These are phyloP conservation scores for Fusarium lateritium DNA, from an alignment of 2,329 filamentous ascomycete species.

Conservation along the genomic window DNA sequence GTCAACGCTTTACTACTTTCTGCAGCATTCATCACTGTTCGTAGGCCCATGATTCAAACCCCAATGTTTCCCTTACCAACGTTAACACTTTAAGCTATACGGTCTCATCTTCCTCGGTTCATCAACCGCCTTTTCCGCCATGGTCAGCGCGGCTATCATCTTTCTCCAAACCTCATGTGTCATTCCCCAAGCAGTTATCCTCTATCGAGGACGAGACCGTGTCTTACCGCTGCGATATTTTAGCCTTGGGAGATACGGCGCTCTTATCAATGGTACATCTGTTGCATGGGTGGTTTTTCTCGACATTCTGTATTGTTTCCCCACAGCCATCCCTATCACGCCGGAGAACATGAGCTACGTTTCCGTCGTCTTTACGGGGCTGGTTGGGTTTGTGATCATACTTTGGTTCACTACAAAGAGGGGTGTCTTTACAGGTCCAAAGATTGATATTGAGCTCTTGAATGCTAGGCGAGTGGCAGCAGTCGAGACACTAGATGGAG, in stretches of 20 bases:
- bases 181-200: slow-evolving; percentile 48
- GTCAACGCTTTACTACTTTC: slow-evolving; percentile 46
- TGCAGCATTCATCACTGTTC: slow-evolving; percentile 25
- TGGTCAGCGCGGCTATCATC: slow-evolving; percentile 49
- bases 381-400: slow-evolving; percentile 35
- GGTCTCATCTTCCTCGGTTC: slow-evolving; percentile 51
- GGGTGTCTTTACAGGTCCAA: slow-evolving; percentile 34
- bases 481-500: slow-evolving; percentile 18
- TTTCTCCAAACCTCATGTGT: slow-evolving; percentile 47
- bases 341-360: slow-evolving; percentile 47
- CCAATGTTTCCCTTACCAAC: background rate
- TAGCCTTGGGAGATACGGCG: slow-evolving; percentile 45
- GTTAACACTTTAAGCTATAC: slow-evolving; percentile 30
- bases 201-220: slow-evolving; percentile 46
- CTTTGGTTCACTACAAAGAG: slow-evolving; percentile 44
- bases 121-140: slow-evolving; percentile 47
- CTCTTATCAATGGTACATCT: slow-evolving; percentile 41
- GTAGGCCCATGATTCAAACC: background rate
- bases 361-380: slow-evolving; percentile 33
- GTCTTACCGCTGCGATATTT: slow-evolving; percentile 48
- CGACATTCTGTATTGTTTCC: slow-evolving; percentile 42
- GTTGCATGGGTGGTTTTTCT: slow-evolving; percentile 42
- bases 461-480: slow-evolving; percentile 32
- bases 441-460: slow-evolving; percentile 38
- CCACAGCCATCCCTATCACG: slow-evolving; percentile 37